Evolutionary conservation across 306 rosid species (phyloP), one percentile per base, ranked within the genome.

Genomic region (Glycine soja): DNA sequence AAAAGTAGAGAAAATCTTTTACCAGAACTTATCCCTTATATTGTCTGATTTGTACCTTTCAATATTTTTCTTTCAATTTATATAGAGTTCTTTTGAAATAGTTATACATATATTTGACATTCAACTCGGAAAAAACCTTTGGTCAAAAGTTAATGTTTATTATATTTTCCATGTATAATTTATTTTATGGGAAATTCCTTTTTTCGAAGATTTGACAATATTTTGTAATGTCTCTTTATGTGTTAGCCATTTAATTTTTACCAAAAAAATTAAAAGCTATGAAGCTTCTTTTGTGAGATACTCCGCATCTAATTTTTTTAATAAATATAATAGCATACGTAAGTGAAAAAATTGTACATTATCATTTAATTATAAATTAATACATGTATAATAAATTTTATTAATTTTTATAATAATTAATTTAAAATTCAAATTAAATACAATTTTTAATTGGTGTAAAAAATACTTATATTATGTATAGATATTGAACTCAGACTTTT

Each of bases 121-220:
- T 40, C 7, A 24, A 4, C 18, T 52, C 3, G 11, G 65, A 54
- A 77, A 47, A 58, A 67, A 66, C 58, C 0, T 38, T 4, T 2
- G 14, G 6, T 13, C 24, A 42, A 77, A 61, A 32, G 15, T 59
- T 58, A 30, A 78, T 38, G 72, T 32, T 77, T 45, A 72, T 72
- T 54, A 2, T 32, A 5, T 54, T 15, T 73, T 0, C 66, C 80
- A 8, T 11, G 19, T 46, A 36, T 11, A 19, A 13, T 16, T 52
- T 11, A 42, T 30, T 34, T 64, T 32, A 7, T 7, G 1, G 0
- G 2, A 11, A 19, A 11, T 78, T 72, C 67, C 72, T 71, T 78
- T 58, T 65, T 53, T 77, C 9, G 38, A 78, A 72, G 86, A 78
- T 83, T 72, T 66, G 34, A 38, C 32, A 66, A 66, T 66, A 1